Evolutionary conservation across 768 basidiomycete species (phyloP).

Genomic region (Auricularia sp.): DNA sequence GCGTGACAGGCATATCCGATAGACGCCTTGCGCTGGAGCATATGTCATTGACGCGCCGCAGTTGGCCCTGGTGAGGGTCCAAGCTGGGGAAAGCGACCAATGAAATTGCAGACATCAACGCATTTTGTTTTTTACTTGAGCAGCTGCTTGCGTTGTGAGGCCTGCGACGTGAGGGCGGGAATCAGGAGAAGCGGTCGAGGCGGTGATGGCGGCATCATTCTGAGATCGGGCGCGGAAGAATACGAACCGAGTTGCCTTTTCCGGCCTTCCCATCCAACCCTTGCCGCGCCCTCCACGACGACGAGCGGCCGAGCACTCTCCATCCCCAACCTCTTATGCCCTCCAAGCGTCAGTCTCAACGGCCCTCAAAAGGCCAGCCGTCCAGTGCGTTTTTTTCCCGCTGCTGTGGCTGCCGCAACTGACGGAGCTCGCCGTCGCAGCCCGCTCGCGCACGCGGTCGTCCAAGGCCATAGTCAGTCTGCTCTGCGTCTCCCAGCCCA

Average conservation of each 20-base stretch:
- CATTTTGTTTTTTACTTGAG: too few species aligned
- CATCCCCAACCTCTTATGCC: not conserved
- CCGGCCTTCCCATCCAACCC: not conserved
- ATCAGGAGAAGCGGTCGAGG: too few species aligned
- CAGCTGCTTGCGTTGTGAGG: too few species aligned
- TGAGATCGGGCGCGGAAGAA: not conserved
- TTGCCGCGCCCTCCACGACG: not conserved
- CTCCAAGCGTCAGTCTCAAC: not conserved
- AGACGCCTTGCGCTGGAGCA: too few species aligned
- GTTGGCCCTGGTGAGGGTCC: too few species aligned
- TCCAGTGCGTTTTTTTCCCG: not conserved
- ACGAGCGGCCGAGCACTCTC: not conserved
- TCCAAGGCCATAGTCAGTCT: not conserved
- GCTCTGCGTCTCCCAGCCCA: not conserved
- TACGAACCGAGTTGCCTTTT: not conserved
- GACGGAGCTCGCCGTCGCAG: not conserved
- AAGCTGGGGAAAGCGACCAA: too few species aligned
- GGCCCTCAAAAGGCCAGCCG: not conserved
- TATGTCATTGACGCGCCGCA: too few species aligned
- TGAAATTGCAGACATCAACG: too few species aligned
- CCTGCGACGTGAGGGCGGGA: too few species aligned
- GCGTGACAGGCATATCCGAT: too few species aligned
- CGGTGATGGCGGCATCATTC: too few species aligned
- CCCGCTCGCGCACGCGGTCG: not conserved
- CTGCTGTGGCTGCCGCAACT: not conserved